Conservation (phyloP, 768 basidiomycete genomes). For the Kwoniella heveanensis region DNA sequence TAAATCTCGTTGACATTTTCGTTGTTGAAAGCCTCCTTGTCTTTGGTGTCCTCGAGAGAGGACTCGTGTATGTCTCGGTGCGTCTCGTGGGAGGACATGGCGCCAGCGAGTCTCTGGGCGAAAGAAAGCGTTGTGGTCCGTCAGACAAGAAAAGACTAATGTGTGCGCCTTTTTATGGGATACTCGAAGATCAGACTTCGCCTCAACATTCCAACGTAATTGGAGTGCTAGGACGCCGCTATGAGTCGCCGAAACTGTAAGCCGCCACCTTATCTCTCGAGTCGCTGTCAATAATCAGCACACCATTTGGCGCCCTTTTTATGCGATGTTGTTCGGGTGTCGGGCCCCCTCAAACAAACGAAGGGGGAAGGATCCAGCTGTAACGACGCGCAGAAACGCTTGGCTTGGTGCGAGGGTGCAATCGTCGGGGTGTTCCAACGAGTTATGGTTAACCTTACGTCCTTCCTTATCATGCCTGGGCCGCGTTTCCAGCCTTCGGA, state of each 20-base stretch:
- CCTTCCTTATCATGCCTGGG: conserved; percentile 1
- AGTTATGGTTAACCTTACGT: no score
- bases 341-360: no score
- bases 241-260: conserved; percentile 1
- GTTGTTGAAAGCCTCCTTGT: conserved; percentile 4
- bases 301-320: no score
- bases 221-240: conserved; percentile 3
- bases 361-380: no score
- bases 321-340: no score
- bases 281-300: no score
- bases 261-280: not conserved
- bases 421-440: no score
- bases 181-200: not conserved
- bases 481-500: not conserved
- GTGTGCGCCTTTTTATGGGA: not conserved
- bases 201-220: not conserved
- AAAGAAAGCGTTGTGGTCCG: not conserved
- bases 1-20: conserved; percentile 1
- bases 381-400: no score
- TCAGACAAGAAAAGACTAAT: not conserved
- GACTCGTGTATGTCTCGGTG: not conserved
- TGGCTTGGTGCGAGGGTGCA: no score
- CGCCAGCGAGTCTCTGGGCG: not conserved
- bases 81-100: not conserved
- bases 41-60: not conserved